phyloP scores from a whole-genome alignment of 2,329 filamentous ascomycete genomes.

The Annulohypoxylon truncatum region DNA sequence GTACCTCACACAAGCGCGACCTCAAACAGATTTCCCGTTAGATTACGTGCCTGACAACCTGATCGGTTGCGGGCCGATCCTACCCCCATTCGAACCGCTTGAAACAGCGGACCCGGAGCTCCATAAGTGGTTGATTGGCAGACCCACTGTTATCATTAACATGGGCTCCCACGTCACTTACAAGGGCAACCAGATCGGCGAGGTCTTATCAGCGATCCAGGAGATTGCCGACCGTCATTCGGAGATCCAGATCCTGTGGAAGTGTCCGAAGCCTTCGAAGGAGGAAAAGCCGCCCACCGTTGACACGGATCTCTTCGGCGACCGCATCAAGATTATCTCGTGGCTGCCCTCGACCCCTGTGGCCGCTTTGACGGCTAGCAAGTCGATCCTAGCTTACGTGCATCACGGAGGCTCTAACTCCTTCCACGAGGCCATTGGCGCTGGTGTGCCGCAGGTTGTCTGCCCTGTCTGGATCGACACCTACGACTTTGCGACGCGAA shows the following conservation, averaged over 20 bases:
- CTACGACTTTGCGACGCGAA: slow-evolving; percentile 13
- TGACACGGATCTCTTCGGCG: neutral
- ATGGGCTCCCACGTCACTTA: slow-evolving; percentile 19
- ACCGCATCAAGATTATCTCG: slow-evolving; percentile 6
- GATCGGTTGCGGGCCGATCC: slow-evolving; percentile 11
- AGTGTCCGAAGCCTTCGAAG: slow-evolving; percentile 7
- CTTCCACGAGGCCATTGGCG: slow-evolving; percentile 8
- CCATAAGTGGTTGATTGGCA: neutral
- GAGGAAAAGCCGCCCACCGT: neutral
- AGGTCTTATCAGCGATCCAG: slow-evolving; percentile 2
- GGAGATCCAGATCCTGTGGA: slow-evolving; percentile 8
- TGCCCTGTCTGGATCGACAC: slow-evolving; percentile 17
- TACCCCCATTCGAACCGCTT: slow-evolving; percentile 12
- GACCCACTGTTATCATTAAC: slow-evolving; percentile 15
- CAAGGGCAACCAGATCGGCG: slow-evolving; percentile 5
- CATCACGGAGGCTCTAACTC: slow-evolving; percentile 10
- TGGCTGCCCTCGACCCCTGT: slow-evolving; percentile 15
- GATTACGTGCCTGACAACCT: slow-evolving; percentile 2
- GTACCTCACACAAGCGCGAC: slow-evolving; percentile 6
- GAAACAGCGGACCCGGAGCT: slow-evolving; percentile 8
- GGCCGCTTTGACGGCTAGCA: slow-evolving; percentile 11
- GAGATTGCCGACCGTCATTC: neutral
- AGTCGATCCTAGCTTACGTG: slow-evolving; percentile 8
- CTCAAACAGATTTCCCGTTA: slow-evolving; percentile 8
- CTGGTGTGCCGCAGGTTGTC: slow-evolving; percentile 12